Percentiles rank a stretch among this genome's conserved stretches.
Evolutionary conservation across 805 yeast species (phyloP).

Genomic region (Kluyveromyces lactis): DNA sequence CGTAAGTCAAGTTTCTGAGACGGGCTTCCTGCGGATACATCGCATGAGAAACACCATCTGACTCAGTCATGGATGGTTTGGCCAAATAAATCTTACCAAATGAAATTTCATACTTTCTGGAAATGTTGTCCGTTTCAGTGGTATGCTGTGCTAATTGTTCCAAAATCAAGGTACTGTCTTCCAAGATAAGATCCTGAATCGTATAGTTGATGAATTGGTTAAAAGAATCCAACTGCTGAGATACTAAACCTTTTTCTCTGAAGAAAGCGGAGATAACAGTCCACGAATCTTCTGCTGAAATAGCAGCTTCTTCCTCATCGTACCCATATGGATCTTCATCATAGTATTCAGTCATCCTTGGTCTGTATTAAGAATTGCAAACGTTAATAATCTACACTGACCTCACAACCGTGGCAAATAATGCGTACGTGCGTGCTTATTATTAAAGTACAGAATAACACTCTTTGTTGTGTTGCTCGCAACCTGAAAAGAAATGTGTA

Average conservation of each 20-base stretch:
- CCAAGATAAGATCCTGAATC: constrained; percentile 93
- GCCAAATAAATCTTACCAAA: constrained; percentile 96
- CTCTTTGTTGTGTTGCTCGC: too few relatives aligned
- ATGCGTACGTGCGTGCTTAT: too few relatives aligned
- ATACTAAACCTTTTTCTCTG: constrained; percentile 92
- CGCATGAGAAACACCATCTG: constrained; percentile 99
- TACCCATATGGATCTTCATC: constrained; percentile 61
- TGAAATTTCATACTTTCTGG: constrained; percentile 90
- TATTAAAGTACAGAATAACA: too few relatives aligned
- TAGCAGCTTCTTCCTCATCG: constrained; percentile 59
- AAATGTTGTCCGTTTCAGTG: constrained; percentile 79
- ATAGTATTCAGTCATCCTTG: constrained; percentile 21
- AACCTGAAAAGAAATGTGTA: too few relatives aligned
- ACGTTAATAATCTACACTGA: too few relatives aligned
- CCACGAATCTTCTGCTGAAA: constrained; percentile 99
- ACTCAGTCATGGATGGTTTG: constrained; percentile 97
- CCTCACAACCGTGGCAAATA: too few relatives aligned
- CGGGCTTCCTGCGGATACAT: constrained; percentile 98
- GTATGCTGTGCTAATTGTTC: constrained; percentile 99
- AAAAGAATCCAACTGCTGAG: constrained; percentile 96
- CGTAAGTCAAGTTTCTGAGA: constrained; percentile 88
- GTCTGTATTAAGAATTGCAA: background rate
- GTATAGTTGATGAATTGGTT: constrained; percentile 96
- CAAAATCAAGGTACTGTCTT: constrained; percentile 84
- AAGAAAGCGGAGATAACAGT: constrained; percentile 93